A percentile compares a stretch with the other conserved stretches of the same genome.
Evolutionary conservation across 2,329 filamentous ascomycete genomes (phyloP).

Genomic region (Mycosphaerelloides madeirae): DNA sequence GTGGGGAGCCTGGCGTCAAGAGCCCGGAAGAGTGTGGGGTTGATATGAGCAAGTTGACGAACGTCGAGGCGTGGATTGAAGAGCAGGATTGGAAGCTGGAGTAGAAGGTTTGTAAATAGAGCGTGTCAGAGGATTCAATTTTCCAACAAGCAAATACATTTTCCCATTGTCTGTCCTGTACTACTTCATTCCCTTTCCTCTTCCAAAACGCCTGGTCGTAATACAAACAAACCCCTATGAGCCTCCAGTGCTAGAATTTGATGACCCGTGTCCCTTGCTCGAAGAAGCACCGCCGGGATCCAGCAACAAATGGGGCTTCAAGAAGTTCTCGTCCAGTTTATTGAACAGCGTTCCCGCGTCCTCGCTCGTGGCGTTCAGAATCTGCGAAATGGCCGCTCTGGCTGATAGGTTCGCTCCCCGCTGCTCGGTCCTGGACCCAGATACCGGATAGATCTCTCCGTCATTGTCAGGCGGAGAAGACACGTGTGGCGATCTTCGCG

Average conservation of each 20-base stretch:
- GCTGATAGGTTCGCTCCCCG: slow-evolving; percentile 47
- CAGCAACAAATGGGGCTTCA: slow-evolving; percentile 84
- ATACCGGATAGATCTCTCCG: slow-evolving; percentile 37
- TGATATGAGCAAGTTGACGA: slow-evolving; percentile 14
- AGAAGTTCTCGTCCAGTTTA: slow-evolving; percentile 91
- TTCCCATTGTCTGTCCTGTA: too few relatives aligned
- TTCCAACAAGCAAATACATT: too few relatives aligned
- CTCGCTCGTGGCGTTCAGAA: slow-evolving; percentile 71
- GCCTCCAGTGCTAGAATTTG: slow-evolving; percentile 5
- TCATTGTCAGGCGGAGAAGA: slow-evolving; percentile 25
- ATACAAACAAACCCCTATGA: slow-evolving; percentile 1
- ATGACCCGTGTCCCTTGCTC: slow-evolving; percentile 12
- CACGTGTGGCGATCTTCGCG: slow-evolving; percentile 41
- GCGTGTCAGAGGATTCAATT: too few relatives aligned
- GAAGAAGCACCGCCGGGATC: slow-evolving; percentile 50
- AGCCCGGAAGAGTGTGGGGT: slow-evolving; percentile 16
- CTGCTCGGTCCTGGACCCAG: slow-evolving; percentile 31
- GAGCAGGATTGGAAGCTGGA: slow-evolving; percentile 16
- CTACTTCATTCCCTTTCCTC: too few relatives aligned
- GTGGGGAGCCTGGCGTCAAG: slow-evolving; percentile 21
- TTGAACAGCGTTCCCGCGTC: slow-evolving; percentile 87
- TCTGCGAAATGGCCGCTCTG: slow-evolving; percentile 69
- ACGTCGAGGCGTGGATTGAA: slow-evolving; percentile 17
- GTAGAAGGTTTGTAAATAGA: not conserved
- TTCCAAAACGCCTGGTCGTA: slow-evolving; percentile 2